Percentiles rank a stretch among this genome's conserved stretches.
Evolutionary conservation across 495 filamentous ascomycete species (phyloP).

Genomic region (Xeromyces bisporus): DNA sequence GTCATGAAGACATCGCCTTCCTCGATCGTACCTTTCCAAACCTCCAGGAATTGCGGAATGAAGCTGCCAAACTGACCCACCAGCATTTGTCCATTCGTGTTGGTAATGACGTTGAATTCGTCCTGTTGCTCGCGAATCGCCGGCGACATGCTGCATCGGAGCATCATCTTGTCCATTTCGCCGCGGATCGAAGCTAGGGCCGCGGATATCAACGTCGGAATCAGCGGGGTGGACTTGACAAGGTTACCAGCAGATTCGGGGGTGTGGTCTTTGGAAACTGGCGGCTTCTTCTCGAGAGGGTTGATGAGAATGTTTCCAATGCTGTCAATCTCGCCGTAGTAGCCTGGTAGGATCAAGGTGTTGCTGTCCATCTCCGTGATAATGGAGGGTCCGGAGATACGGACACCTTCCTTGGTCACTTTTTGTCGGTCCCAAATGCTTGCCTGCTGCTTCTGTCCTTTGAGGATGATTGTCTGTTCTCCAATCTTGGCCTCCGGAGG

Average conservation of each 20-base stretch:
- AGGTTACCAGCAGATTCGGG: constrained; percentile 14
- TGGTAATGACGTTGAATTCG: constrained; percentile 36
- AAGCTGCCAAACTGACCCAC: constrained; percentile 36
- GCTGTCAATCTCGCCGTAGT: constrained; percentile 22
- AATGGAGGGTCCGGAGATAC: constrained; percentile 27
- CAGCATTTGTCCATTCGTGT: constrained; percentile 29
- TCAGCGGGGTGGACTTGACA: constrained; percentile 19
- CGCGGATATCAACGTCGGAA: constrained; percentile 22
- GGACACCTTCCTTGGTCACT: constrained; percentile 20
- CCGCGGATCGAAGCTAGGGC: constrained; percentile 28
- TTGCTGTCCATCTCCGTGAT: constrained; percentile 36
- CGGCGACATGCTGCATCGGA: constrained; percentile 34
- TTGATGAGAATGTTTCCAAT: constrained; percentile 33
- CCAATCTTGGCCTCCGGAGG: constrained; percentile 14
- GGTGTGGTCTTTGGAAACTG: constrained; percentile 4
- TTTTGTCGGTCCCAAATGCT: constrained; percentile 28
- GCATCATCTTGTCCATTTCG: constrained; percentile 36
- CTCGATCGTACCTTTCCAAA: constrained; percentile 28
- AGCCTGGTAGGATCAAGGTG: constrained; percentile 31
- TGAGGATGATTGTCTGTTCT: constrained; percentile 20
- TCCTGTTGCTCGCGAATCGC: constrained; percentile 36
- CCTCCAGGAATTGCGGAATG: constrained; percentile 29
- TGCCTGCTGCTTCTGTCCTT: constrained; percentile 21
- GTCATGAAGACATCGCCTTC: constrained; percentile 35
- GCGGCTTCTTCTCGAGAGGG: constrained; percentile 9